Percentiles rank a stretch among this genome's conserved stretches.
phyloP scores from a whole-genome alignment of 441 rosid genomes.

The Populus hybrid region DNA sequence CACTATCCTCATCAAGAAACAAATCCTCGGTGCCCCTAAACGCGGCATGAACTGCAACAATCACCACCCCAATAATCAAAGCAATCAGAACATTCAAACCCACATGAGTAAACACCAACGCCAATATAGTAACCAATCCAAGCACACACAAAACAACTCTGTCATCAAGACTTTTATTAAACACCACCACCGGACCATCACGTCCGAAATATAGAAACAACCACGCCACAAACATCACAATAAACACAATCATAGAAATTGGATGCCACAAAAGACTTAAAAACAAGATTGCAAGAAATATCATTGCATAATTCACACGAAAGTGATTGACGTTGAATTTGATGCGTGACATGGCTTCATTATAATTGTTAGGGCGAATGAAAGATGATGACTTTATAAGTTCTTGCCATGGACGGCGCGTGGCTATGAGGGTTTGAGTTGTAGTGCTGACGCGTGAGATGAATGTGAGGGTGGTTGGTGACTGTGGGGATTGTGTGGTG shows the following conservation, averaged over 20 bases:
- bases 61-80: constrained; percentile 44
- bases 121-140: constrained; percentile 57
- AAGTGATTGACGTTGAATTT: constrained; percentile 52
- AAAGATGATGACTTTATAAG: constrained; percentile 40
- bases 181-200: constrained; percentile 54
- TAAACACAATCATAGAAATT: constrained; percentile 59
- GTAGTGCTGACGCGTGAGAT: not conserved
- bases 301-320: constrained; percentile 65
- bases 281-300: constrained; percentile 52
- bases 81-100: constrained; percentile 67
- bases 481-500: not conserved
- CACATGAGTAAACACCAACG: constrained; percentile 67
- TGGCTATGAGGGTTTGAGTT: not conserved
- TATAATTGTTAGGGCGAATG: constrained; percentile 49
- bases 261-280: constrained; percentile 80
- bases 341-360: constrained; percentile 51
- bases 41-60: constrained; percentile 60
- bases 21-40: constrained; percentile 60
- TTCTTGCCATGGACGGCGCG: constrained; percentile 31
- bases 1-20: constrained; percentile 62
- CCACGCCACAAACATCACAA: constrained; percentile 61
- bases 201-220: constrained; percentile 67
- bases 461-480: not conserved
- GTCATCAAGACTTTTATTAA: constrained; percentile 49
- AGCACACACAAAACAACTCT: constrained; percentile 46